A percentile compares a stretch with the other conserved stretches of the same genome.
These are phyloP conservation scores for Ophiocordyceps camponoti-saundersi DNA, from an alignment of 2,329 filamentous ascomycete species.

Conservation along the genomic window DNA sequence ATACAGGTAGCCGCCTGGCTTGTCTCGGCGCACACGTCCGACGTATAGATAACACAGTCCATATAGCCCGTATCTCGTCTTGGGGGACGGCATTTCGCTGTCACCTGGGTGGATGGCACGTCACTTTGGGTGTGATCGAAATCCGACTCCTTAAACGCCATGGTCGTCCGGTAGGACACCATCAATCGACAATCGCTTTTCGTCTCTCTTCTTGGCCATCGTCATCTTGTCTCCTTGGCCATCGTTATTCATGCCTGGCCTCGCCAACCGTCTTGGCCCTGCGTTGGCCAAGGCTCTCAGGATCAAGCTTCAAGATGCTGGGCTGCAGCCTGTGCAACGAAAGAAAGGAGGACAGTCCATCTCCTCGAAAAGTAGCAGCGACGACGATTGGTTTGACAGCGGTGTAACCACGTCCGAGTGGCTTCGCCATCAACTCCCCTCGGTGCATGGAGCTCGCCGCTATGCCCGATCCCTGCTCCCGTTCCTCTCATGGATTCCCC, in stretches of 20 bases:
- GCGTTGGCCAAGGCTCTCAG: conserved; percentile 62
- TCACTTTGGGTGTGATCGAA: background rate
- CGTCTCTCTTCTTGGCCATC: background rate
- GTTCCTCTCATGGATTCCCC: conserved; percentile 30
- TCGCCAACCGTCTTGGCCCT: conserved; percentile 47
- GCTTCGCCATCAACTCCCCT: conserved; percentile 19
- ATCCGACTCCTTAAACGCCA: background rate
- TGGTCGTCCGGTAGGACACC: background rate
- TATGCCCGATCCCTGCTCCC: conserved; percentile 28
- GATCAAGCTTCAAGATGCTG: conserved; percentile 55
- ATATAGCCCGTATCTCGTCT: background rate
- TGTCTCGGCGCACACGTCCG: conserved; percentile 10
- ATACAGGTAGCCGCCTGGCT: conserved; percentile 5
- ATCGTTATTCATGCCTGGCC: conserved; percentile 17
- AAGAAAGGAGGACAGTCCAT: conserved; percentile 15
- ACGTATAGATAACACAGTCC: background rate
- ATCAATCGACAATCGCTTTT: too few relatives aligned
- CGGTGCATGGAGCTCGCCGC: conserved; percentile 9
- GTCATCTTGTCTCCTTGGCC: background rate
- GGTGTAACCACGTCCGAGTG: conserved; percentile 25
- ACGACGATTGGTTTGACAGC: conserved; percentile 19
- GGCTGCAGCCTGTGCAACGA: conserved; percentile 16
- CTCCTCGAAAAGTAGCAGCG: conserved; percentile 13
- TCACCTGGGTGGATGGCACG: background rate
- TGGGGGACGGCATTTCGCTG: background rate